These are phyloP conservation scores for Yamadazyma spencermartinsiae DNA, from an alignment of 1,139 yeast genomes.

Conservation along the genomic window DNA sequence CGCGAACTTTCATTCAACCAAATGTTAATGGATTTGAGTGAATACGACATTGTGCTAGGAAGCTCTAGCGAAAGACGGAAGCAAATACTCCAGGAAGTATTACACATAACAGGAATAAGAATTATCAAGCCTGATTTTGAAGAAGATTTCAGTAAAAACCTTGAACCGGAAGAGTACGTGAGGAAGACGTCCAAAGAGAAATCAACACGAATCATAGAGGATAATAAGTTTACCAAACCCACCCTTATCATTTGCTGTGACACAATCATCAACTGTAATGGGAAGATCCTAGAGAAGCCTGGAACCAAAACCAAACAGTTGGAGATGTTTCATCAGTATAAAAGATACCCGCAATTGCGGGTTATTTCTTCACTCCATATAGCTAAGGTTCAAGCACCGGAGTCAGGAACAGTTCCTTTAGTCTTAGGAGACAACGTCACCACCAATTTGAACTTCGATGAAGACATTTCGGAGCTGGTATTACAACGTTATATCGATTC, in stretches of 20 bases:
- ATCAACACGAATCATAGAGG: slow-evolving; percentile 25
- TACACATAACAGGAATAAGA: slow-evolving; percentile 55
- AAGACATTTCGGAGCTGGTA: slow-evolving; percentile 49
- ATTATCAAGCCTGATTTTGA: slow-evolving; percentile 63
- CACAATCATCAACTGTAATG: slow-evolving; percentile 69
- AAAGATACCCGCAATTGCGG: slow-evolving; percentile 42
- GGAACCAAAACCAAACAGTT: slow-evolving; percentile 37
- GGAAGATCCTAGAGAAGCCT: slow-evolving; percentile 78
- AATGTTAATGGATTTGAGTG: slow-evolving; percentile 2
- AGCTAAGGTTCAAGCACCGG: slow-evolving; percentile 29
- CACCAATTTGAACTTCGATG: slow-evolving; percentile 31
- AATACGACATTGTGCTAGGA: slow-evolving; percentile 52
- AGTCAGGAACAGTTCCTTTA: slow-evolving; percentile 2
- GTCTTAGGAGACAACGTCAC: slow-evolving; percentile 14
- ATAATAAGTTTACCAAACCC: slow-evolving; percentile 10
- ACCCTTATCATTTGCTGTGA: slow-evolving; percentile 73
- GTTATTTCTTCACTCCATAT: slow-evolving; percentile 73
- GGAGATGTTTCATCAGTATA: slow-evolving; percentile 51
- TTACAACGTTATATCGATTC: slow-evolving; percentile 61
- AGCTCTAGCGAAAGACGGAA: slow-evolving; percentile 81
- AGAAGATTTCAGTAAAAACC: slow-evolving; percentile 67
- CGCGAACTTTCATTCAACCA: not conserved
- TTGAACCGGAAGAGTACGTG: slow-evolving; percentile 64
- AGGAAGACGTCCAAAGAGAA: slow-evolving; percentile 68
- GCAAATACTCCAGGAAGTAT: slow-evolving; percentile 59